These are phyloP conservation scores for Ophiostoma quercus DNA, from an alignment of 2,329 filamentous ascomycete species.

Conservation along the genomic window DNA sequence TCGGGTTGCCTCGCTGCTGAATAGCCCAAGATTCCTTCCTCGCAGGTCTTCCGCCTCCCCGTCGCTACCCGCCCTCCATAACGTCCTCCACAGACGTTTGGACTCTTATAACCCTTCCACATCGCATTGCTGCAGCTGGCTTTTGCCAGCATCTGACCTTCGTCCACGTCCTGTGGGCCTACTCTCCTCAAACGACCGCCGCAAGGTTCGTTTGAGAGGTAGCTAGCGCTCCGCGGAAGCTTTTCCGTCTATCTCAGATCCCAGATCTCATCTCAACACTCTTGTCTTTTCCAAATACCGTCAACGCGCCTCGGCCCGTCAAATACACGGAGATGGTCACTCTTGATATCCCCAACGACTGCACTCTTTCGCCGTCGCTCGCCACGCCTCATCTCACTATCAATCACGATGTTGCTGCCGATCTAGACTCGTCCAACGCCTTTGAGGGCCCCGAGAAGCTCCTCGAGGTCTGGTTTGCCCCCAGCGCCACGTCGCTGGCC, in stretches of 20 bases:
- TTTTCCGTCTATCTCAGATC: slow-evolving; percentile 11
- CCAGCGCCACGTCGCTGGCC: slow-evolving; percentile 68
- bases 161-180: slow-evolving; percentile 76
- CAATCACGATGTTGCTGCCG: slow-evolving; percentile 88
- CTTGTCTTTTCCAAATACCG: not conserved
- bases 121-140: slow-evolving; percentile 65
- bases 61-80: slow-evolving; percentile 87
- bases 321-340: slow-evolving; percentile 71
- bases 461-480: slow-evolving; percentile 95
- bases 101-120: slow-evolving; percentile 30
- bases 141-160: slow-evolving; percentile 67
- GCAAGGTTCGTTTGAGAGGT: slow-evolving; percentile 94
- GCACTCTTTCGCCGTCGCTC: slow-evolving; percentile 75
- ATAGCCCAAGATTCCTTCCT: slow-evolving; percentile 81
- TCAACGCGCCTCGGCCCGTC: slow-evolving; percentile 9
- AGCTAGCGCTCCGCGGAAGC: slow-evolving; percentile 90
- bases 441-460: slow-evolving; percentile 99
- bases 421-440: slow-evolving; percentile 90
- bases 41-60: slow-evolving; percentile 74
- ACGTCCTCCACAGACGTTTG: slow-evolving; percentile 64
- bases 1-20: slow-evolving; percentile 27
- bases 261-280: not conserved
- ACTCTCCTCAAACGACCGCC: slow-evolving; percentile 90
- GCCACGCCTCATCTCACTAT: slow-evolving; percentile 89
- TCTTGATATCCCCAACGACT: slow-evolving; percentile 72